Base-by-base conservation (phyloP, 2,329 filamentous ascomycete species). In the Colletotrichum theobromicola region DNA sequence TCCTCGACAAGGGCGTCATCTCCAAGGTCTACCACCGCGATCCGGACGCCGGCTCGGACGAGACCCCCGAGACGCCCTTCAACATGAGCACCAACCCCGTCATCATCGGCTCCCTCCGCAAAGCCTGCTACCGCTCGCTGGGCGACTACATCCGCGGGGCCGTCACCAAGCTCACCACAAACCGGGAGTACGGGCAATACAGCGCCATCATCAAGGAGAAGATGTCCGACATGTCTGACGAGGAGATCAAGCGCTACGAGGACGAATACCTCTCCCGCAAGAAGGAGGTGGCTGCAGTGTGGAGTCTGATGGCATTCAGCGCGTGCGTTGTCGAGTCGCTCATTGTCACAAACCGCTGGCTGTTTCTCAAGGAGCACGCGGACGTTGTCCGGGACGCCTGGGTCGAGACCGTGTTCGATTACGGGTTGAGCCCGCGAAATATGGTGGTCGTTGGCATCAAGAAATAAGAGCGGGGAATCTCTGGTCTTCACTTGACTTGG, bases 261-360 rank as follows among this genome's bases (percentile, higher is more conserved):
- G 80, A 82, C 12, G 82, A 84, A 55, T 98, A 93, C 83, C 82
- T 83, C 34, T 87, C 88, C 50, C 88, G 93, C 69, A 95, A 94
- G 85, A 94, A 95, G 79, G 94, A 98, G 80, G 85, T 99, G 50
- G 95, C 94, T 80, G 90, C 97, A 9, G 91, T 97, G 74, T 99
- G 97, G 97, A 95, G 92, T 78, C 83, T 99, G 79, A 99, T 99
- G 96, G 96, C 97, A 1, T 98, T 98, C 80, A 97, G 95, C 82
- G 96, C 96, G 4, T 92, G 92, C 24, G 93, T 98, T 5, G 93
- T 97, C 4, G 97, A 99, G 86, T 95, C 95, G 35, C 87, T 97
- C 74, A 96, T 99, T 79, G 95, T 98, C 66, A 91, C 93, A 60
- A 97, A 99, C 87, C 90, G 97, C 60, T 99, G 95, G 94, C 86